Evolutionary conservation across 2,329 filamentous ascomycete species (phyloP).

Genomic region (Colletotrichum melonis): DNA sequence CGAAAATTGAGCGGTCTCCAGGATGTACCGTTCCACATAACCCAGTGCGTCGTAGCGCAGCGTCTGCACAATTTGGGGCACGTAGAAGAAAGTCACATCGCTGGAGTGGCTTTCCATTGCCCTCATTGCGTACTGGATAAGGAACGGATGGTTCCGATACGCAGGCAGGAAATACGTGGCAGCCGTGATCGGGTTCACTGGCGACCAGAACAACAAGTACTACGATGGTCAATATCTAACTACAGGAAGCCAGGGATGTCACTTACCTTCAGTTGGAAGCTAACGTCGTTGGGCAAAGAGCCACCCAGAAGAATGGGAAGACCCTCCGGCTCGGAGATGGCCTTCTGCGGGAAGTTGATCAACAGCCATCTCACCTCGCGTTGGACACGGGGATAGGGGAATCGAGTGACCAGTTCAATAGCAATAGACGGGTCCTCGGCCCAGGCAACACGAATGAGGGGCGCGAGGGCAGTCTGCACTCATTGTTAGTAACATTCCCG

Average conservation of each 20-base stretch:
- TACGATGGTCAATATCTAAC: conserved; percentile 51
- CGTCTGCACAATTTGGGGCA: conserved; percentile 96
- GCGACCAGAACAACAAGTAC: conserved; percentile 93
- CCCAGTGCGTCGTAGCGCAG: conserved; percentile 92
- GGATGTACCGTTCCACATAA: conserved; percentile 95
- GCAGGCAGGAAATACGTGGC: conserved; percentile 93
- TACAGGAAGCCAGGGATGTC: neutral
- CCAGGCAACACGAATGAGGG: conserved; percentile 87
- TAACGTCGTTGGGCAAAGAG: conserved; percentile 81
- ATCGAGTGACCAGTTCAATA: conserved; percentile 85
- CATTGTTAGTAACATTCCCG: neutral
- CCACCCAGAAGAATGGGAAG: conserved; percentile 84
- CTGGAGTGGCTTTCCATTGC: conserved; percentile 93
- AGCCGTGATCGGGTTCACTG: conserved; percentile 92
- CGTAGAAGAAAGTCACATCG: conserved; percentile 99
- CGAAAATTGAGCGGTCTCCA: conserved; percentile 97
- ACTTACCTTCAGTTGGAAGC: conserved; percentile 83
- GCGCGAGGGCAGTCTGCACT: conserved; percentile 64
- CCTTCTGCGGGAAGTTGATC: conserved; percentile 85
- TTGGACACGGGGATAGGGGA: conserved; percentile 78
- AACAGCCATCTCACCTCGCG: conserved; percentile 84
- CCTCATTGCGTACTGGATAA: conserved; percentile 97
- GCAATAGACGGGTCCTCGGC: conserved; percentile 85
- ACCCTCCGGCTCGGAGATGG: conserved; percentile 83
- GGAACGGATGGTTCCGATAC: conserved; percentile 90